These are phyloP conservation scores for Arthrobotrys sphaeroides DNA, from an alignment of 2,329 filamentous ascomycete species.

Conservation along the genomic window DNA sequence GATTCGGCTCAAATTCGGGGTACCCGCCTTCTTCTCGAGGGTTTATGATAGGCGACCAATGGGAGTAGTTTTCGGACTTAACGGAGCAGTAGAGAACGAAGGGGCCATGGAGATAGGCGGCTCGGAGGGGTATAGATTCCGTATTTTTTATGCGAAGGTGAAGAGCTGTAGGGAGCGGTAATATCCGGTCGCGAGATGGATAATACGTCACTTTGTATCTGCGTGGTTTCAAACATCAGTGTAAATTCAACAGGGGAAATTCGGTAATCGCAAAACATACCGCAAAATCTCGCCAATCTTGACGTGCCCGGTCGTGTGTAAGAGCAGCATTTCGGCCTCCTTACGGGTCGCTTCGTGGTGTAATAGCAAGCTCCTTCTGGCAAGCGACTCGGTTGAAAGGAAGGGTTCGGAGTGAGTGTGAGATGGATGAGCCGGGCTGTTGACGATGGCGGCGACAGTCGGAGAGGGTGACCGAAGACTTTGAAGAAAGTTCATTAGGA, in stretches of 20 bases:
- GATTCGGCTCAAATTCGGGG: constrained; percentile 93
- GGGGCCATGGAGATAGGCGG: constrained; percentile 94
- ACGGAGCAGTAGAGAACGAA: constrained; percentile 87
- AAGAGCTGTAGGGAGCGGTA: constrained; percentile 82
- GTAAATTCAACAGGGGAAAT: neutral
- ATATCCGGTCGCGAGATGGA: constrained; percentile 84
- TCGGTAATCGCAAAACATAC: constrained; percentile 63
- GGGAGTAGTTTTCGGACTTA: constrained; percentile 55
- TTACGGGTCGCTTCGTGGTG: constrained; percentile 47
- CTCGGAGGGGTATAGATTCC: constrained; percentile 86
- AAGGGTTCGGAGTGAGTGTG: constrained; percentile 39
- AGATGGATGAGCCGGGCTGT: constrained; percentile 45
- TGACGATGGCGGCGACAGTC: constrained; percentile 44
- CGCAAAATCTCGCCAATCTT: constrained; percentile 94
- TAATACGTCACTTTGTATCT: constrained; percentile 89
- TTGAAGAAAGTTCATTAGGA: constrained; percentile 50
- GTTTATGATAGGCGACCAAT: constrained; percentile 66
- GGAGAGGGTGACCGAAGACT: constrained; percentile 42
- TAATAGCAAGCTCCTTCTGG: constrained; percentile 29
- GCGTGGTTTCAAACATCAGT: neutral
- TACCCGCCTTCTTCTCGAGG: constrained; percentile 63
- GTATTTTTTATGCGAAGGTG: constrained; percentile 91
- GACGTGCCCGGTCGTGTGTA: constrained; percentile 89
- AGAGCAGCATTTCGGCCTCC: constrained; percentile 75
- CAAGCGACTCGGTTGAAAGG: constrained; percentile 24